Base-by-base conservation (phyloP, 108 stramenopile genomes). In the Fragilaria radians region DNA sequence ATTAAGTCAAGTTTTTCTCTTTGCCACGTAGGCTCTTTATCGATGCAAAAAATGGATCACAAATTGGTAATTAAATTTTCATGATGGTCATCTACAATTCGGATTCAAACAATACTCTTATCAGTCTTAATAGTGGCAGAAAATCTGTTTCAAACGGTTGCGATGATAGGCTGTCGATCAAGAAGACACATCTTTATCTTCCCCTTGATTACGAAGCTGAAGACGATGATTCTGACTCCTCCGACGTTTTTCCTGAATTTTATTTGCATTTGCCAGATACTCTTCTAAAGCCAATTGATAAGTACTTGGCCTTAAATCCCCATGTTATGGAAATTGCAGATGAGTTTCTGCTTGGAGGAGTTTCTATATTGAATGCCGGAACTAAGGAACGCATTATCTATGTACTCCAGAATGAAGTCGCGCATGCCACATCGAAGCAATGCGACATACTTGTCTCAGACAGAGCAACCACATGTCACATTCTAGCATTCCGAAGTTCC, bases 381-480 rank as follows among this genome's bases (percentile, higher is more conserved):
- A 52, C 45, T 9, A 47, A 33, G 0, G 59, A 64, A 18, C 57
- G 74, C 9, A 32, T 83, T 28, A 7, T 83, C 21, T 83, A 83
- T 45, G 71, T 83, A 14, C 57, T 32, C 23, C 82, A 83, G 54
- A 69, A 74, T 3, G 82, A 83, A 57, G 61, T 72, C 21, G 82
- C 71, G 9, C 68, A 78, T 47, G 74, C 73, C 0, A 33, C 54
- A 1, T 14, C 58, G 17, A 4, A 7, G 17, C 71, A 83, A 54
- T 75, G 61, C 51, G 77, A 83, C 67, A 47, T 75, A 25, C 46
- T 93, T 1, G 73, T 79, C 24, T 78, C 72, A 36, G 86, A 89
- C 63, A 68, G 72, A 55, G 91, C 88, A 32, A 93, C 91, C 2
- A 93, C 91, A 0, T 93, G 91, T 66, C 91, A 93, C 59, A 81